Conservation (phyloP, 805 yeast genomes). For the Spathaspora sp. region DNA sequence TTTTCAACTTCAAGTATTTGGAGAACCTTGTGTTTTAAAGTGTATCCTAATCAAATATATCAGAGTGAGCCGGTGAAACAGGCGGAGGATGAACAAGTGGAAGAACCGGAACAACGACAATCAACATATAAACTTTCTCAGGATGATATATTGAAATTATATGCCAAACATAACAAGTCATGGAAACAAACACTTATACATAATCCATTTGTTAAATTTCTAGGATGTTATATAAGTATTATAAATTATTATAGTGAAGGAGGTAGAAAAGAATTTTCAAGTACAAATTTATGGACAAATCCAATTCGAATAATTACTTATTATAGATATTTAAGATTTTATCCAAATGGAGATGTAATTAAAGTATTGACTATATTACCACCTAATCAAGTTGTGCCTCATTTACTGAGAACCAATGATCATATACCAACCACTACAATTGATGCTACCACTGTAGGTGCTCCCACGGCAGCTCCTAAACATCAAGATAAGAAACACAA, state of each 20-base stretch:
- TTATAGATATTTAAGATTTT: constrained; percentile 80
- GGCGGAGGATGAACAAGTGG: constrained; percentile 24
- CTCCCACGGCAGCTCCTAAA: not conserved
- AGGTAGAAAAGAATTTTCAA: constrained; percentile 60
- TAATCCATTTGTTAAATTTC: constrained; percentile 75
- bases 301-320: constrained; percentile 86
- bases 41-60: constrained; percentile 55
- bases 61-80: not conserved
- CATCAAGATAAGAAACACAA: constrained; percentile 16
- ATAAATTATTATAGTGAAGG: constrained; percentile 86
- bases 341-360: constrained; percentile 70
- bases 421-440: not conserved
- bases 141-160: constrained; percentile 23
- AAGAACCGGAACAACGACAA: constrained; percentile 17
- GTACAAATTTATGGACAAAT: constrained; percentile 54
- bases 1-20: constrained; percentile 49
- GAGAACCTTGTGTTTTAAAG: constrained; percentile 45
- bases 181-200: constrained; percentile 52
- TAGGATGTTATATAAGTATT: constrained; percentile 82
- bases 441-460: constrained; percentile 1
- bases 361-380: constrained; percentile 68
- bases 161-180: constrained; percentile 28
- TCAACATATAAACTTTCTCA: constrained; percentile 24
- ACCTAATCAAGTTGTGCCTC: constrained; percentile 65
- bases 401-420: constrained; percentile 31